phyloP scores from a whole-genome alignment of 192 early-diverging fungal genomes.

The Coemansia sp. region DNA sequence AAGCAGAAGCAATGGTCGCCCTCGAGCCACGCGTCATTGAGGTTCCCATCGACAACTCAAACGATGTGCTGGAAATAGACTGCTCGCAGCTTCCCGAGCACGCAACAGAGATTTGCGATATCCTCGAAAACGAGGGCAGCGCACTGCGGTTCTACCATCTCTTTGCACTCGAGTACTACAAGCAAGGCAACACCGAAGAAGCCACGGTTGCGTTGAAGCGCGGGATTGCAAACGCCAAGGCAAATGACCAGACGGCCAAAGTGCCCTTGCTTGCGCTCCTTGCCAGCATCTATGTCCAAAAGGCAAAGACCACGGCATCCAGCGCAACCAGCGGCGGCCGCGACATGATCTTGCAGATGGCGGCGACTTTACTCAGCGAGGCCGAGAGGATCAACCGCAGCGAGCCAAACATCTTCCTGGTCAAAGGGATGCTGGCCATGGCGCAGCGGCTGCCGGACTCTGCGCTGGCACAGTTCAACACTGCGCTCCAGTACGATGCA shows the following conservation, averaged over 20 bases:
- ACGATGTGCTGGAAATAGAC: constrained; percentile 74
- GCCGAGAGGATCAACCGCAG: constrained; percentile 71
- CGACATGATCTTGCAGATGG: constrained; percentile 63
- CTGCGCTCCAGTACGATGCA: constrained; percentile 46
- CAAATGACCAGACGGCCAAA: constrained; percentile 49
- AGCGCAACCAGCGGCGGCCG: constrained; percentile 32
- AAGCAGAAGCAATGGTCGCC: not conserved
- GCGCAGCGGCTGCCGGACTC: constrained; percentile 26
- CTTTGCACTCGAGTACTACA: constrained; percentile 77
- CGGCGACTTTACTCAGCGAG: constrained; percentile 73
- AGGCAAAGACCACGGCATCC: constrained; percentile 49
- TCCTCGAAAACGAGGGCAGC: constrained; percentile 65
- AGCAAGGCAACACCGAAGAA: constrained; percentile 61
- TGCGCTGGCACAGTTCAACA: constrained; percentile 54
- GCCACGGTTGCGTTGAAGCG: constrained; percentile 60
- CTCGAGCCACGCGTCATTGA: constrained; percentile 54
- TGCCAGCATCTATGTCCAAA: constrained; percentile 74
- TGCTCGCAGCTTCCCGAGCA: constrained; percentile 59
- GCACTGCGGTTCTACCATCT: constrained; percentile 65
- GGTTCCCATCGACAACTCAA: constrained; percentile 61
- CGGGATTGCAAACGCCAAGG: constrained; percentile 54
- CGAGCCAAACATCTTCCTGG: constrained; percentile 70
- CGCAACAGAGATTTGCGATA: constrained; percentile 65
- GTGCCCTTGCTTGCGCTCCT: constrained; percentile 73
- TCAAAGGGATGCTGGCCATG: constrained; percentile 63